Evolutionary conservation across 306 rosid genomes (phyloP).

Genomic region (Myrica gale): DNA sequence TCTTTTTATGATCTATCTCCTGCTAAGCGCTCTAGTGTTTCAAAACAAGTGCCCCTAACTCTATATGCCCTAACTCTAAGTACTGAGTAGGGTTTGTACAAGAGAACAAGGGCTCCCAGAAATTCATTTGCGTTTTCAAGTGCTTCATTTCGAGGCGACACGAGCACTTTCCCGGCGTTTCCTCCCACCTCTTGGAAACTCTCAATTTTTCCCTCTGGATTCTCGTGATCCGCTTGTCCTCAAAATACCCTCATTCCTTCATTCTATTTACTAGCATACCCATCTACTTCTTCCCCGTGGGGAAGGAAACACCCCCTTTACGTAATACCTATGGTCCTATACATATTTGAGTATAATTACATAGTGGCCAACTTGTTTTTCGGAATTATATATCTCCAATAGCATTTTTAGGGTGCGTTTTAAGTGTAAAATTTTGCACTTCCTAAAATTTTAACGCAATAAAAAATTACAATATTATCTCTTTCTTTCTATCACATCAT

Average conservation of each 20-base stretch:
- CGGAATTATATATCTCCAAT: too few species aligned
- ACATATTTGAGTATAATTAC: too few species aligned
- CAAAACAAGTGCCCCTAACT: background rate
- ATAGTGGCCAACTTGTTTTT: too few species aligned
- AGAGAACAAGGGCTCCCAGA: conserved; percentile 19
- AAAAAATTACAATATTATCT: too few species aligned
- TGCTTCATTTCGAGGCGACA: conserved; percentile 91
- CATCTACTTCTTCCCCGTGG: too few species aligned
- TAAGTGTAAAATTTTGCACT: too few species aligned
- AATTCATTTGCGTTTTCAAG: conserved; percentile 42
- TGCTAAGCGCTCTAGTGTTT: background rate
- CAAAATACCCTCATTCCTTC: conserved; percentile 35
- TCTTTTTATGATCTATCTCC: too few species aligned
- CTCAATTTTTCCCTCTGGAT: conserved; percentile 52
- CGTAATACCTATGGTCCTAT: background rate
- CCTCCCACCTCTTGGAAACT: conserved; percentile 74
- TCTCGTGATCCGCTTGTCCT: conserved; percentile 52
- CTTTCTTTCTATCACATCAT: too few species aligned
- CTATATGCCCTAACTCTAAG: background rate
- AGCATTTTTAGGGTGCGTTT: too few species aligned
- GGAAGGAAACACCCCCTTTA: background rate
- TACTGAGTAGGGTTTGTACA: conserved; percentile 9
- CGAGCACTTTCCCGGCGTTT: conserved; percentile 97
- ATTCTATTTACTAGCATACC: conserved; percentile 17
- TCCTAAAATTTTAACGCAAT: too few species aligned